Evolutionary conservation across 306 rosid genomes (phyloP), one percentile per base, ranked within the genome.

Genomic region (Trichosanthes cucumerina): DNA sequence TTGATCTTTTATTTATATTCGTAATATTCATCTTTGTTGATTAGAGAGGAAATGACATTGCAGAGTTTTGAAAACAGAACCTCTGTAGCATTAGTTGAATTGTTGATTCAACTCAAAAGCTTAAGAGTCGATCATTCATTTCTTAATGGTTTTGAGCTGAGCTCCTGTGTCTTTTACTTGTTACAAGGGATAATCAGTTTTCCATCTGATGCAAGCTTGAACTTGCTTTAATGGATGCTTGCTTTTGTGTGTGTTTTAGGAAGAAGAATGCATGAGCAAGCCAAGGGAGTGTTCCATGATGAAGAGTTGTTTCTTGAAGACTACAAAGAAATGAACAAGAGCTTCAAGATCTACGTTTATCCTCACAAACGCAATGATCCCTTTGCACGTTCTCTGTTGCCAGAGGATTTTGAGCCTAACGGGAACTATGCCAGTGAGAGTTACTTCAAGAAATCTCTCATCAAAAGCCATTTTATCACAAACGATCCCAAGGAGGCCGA

Each of bases 401-500:
- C 93, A 12, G 88, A 83, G 74, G 81, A 85, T 68, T 77, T 47
- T 38, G 89, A 90, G 79, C 97, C 98, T 1, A 70, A 84, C n/a
- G 93, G 98, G 57, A 91, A 93, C 62, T 93, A 93, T 77, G 97
- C 98, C 28, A 93, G 98, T 75, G 98, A 93, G 80, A 87, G 97
- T 83, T 93, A 87, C 91, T 91, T 91, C 81, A 93, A 93, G 78
- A 88, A 80, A 63, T 84, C 75, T 69, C 92, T 93, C 10, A 63
- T 82, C 82, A 85, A 84, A 72, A 91, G 97, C 73, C 92, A 78
- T 64, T 88, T 93, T 87, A 81, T 90, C 57, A 90, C 96, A 15
- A 64, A 80, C 8, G 88, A 93, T 66, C 89, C 97, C 47, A 34
- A 63, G 12, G 50, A 85, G 72, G 97, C 97, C 52, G 90, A 88